Evolutionary conservation across 306 rosid genomes (phyloP), one percentile per base, ranked within the genome.

Genomic region (Fragaria ananassa): DNA sequence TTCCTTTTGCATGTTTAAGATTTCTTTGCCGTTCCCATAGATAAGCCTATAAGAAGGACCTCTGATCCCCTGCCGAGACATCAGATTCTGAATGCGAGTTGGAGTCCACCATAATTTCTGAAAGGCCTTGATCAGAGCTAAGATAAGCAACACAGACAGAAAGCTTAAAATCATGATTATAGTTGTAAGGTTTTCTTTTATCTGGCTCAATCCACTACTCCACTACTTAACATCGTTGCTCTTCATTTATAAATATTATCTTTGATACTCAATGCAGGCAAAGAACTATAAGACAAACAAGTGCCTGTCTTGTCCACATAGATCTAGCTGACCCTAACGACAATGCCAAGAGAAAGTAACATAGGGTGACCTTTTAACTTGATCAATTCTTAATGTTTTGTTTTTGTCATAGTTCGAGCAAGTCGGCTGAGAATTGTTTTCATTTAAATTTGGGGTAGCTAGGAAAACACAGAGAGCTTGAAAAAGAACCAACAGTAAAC

Each of bases 31-130:
- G 64, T 37, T 81, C 50, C 83, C 81, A 41, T 60, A 65, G 15
- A 78, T 8, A 25, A 81, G 58, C 31, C 45, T 76, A 57, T 85
- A 78, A 67, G 85, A 27, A 57, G 88, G 85, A 5, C 85, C 88
- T 66, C 25, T 46, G 71, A 85, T 81, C 74, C 85, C 85, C 66
- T 75, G 78, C 2, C 41, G 18, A 56, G 45, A 51, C 81, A 79
- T 56, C 9, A n/a, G 1, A 10, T 74, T 18, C n/a, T 71, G 50
- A 5, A 78, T 37, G 19, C 51, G 74, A 41, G 12, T 81, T 10
- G 88, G 88, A 17, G 39, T 71, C 83, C 83, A 84, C 88, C 88
- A 81, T 62, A 75, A 49, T 35, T 71, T 79, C 15, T 8, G 71
- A 51, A 83, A 11, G 25, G 77, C 5, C 66, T 53, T 66, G 63